Evolutionary conservation across 805 yeast genomes (phyloP).

Genomic region (Pichia californica): DNA sequence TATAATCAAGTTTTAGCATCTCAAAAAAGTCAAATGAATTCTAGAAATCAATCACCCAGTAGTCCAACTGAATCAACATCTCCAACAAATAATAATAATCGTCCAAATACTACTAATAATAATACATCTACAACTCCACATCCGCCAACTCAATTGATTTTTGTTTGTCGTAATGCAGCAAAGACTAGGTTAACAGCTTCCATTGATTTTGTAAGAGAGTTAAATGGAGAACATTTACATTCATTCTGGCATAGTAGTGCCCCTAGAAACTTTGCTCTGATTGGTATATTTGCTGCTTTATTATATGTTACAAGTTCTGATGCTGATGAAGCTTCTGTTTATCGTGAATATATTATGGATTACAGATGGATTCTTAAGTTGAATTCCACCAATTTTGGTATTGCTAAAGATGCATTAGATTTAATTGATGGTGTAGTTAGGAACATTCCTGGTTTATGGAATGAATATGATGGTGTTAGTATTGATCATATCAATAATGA

Average conservation of each 20-base stretch:
- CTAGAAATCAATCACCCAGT: not conserved
- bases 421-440: slow-evolving; percentile 65
- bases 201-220: slow-evolving; percentile 65
- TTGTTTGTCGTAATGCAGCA: slow-evolving; percentile 82
- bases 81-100: not conserved
- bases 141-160: slow-evolving; percentile 46
- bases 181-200: slow-evolving; percentile 76
- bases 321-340: slow-evolving; percentile 57
- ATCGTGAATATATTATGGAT: slow-evolving; percentile 62
- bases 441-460: slow-evolving; percentile 66
- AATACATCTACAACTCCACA: slow-evolving; percentile 6
- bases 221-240: slow-evolving; percentile 77
- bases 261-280: slow-evolving; percentile 68
- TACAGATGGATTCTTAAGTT: slow-evolving; percentile 73
- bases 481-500: not conserved
- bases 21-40: not conserved
- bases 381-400: slow-evolving; percentile 70
- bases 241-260: slow-evolving; percentile 89
- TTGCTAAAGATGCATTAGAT: slow-evolving; percentile 66
- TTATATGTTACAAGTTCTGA: slow-evolving; percentile 60
- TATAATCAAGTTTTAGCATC: slow-evolving; percentile 21
- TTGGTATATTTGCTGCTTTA: slow-evolving; percentile 84
- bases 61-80: not conserved
- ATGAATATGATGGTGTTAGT: slow-evolving; percentile 16
- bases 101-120: not conserved